Evolutionary conservation across 2,329 filamentous ascomycete species (phyloP).

Genomic region (Curvularia verruculosa): DNA sequence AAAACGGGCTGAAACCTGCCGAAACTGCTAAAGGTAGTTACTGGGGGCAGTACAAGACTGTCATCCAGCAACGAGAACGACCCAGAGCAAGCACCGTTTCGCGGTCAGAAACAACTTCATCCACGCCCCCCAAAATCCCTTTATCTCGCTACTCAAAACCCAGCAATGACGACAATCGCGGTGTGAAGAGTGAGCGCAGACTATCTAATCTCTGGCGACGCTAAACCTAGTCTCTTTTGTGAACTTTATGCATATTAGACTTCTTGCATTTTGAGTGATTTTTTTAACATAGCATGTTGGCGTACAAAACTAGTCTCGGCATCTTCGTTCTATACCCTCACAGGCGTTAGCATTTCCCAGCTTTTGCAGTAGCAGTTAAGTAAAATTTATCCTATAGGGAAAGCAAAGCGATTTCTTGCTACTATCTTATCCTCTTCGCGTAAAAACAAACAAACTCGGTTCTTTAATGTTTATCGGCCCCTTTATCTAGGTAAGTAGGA

Average conservation of each 20-base stretch:
- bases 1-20: slow-evolving; percentile 5
- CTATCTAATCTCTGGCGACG: slow-evolving; percentile 20
- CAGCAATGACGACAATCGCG: slow-evolving; percentile 14
- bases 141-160: slow-evolving; percentile 11
- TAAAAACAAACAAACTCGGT: background rate
- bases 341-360: background rate
- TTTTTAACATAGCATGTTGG: slow-evolving; percentile 1
- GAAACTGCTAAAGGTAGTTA: slow-evolving; percentile 11
- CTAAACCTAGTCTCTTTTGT: slow-evolving; percentile 1
- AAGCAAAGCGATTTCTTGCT: background rate
- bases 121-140: slow-evolving; percentile 11
- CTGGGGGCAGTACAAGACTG: slow-evolving; percentile 22
- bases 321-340: slow-evolving; percentile 29
- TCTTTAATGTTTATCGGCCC: background rate
- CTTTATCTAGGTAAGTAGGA: background rate
- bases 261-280: slow-evolving; percentile 1
- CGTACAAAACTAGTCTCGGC: slow-evolving; percentile 7
- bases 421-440: background rate
- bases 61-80: slow-evolving; percentile 17
- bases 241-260: background rate
- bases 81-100: background rate
- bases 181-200: slow-evolving; percentile 21
- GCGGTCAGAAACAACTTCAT: background rate
- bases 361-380: background rate
- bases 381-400: background rate